Conservation (phyloP, 352 stramenopile species). For the Thalassiosira livingstoniorum region DNA sequence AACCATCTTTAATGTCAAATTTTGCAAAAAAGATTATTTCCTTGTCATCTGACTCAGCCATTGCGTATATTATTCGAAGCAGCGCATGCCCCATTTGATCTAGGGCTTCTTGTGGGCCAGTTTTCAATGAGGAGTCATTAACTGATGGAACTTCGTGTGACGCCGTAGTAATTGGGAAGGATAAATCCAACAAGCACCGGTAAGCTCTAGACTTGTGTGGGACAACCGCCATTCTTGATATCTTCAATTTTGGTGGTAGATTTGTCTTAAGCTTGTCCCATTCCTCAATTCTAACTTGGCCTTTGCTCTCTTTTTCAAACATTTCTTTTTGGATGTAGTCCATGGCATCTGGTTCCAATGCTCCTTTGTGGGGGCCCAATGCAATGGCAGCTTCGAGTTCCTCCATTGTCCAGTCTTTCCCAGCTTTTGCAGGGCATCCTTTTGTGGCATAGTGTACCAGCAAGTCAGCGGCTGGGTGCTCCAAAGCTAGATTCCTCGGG, state of each 20-base stretch:
- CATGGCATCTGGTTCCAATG: neutral
- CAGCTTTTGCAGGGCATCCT: neutral
- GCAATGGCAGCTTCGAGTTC: neutral
- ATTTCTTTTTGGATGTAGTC: neutral
- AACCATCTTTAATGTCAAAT: constrained; percentile 30
- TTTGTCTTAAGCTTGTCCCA: constrained; percentile 17
- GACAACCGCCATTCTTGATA: constrained; percentile 43
- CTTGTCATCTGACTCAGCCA: constrained; percentile 13
- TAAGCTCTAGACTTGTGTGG: constrained; percentile 40
- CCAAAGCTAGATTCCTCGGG: neutral
- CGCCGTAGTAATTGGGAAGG: constrained; percentile 5
- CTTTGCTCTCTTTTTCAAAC: neutral
- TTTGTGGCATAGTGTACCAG: neutral
- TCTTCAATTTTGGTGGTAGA: constrained; percentile 29
- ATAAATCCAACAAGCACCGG: constrained; percentile 33
- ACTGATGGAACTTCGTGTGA: constrained; percentile 6
- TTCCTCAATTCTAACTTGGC: neutral
- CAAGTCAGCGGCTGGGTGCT: neutral
- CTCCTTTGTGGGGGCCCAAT: neutral
- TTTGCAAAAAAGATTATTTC: constrained; percentile 28
- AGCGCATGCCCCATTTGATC: constrained; percentile 30
- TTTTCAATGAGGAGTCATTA: constrained; percentile 9
- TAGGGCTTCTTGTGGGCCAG: constrained; percentile 14
- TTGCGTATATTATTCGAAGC: constrained; percentile 20
- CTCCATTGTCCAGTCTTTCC: neutral